phyloP scores from a whole-genome alignment of 495 filamentous ascomycete species.

The Neurospora sp. region DNA sequence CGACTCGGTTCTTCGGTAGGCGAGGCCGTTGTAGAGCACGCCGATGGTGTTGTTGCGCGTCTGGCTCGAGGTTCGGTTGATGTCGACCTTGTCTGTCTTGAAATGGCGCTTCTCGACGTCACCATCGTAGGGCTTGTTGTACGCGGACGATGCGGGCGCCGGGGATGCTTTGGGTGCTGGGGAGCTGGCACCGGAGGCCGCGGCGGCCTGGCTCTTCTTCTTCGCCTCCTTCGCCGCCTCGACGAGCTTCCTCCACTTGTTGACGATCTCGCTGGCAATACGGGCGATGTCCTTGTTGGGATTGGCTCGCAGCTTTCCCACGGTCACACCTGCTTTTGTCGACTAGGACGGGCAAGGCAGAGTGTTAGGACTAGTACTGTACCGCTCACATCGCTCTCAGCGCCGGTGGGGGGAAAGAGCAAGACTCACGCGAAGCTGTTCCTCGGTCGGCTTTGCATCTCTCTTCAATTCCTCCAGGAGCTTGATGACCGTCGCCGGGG shows the following conservation, averaged over 20 bases:
- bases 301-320: constrained; percentile 73
- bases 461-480: constrained; percentile 70
- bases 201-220: constrained; percentile 37
- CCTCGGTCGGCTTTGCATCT: constrained; percentile 74
- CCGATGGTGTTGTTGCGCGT: constrained; percentile 73
- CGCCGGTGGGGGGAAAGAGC: neutral
- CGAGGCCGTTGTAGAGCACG: constrained; percentile 82
- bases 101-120: constrained; percentile 68
- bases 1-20: constrained; percentile 47
- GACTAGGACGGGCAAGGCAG: constrained; percentile 35
- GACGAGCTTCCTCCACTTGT: constrained; percentile 78
- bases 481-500: constrained; percentile 50
- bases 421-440: constrained; percentile 58
- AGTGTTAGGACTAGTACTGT: neutral
- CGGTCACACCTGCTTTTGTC: constrained; percentile 83
- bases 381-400: neutral
- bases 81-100: constrained; percentile 69
- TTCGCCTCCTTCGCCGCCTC: constrained; percentile 54
- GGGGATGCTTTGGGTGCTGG: constrained; percentile 34
- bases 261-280: constrained; percentile 69
- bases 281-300: constrained; percentile 64
- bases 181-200: constrained; percentile 15
- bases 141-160: constrained; percentile 30
- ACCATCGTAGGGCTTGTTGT: constrained; percentile 53
- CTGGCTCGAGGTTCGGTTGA: constrained; percentile 55